phyloP scores from a whole-genome alignment of 2,329 filamentous ascomycete genomes.

The Periconia macrospinosa region DNA sequence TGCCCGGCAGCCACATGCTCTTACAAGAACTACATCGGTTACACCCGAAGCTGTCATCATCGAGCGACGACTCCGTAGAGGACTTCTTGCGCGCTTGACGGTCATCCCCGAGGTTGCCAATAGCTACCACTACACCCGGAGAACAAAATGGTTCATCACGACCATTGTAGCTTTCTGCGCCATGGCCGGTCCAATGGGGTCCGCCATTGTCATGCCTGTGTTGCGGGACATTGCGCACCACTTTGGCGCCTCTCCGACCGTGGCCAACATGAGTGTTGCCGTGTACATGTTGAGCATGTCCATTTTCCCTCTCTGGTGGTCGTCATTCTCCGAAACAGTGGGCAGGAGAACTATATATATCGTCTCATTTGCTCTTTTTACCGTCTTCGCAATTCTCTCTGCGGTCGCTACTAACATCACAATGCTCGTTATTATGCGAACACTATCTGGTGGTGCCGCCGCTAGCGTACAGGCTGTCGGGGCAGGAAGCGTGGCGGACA shows the following conservation, averaged over 20 bases:
- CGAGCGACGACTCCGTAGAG: slow-evolving; percentile 62
- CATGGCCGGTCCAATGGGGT: slow-evolving; percentile 79
- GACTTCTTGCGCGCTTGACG: slow-evolving; percentile 70
- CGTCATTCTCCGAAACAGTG: slow-evolving; percentile 32
- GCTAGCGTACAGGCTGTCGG: slow-evolving; percentile 37
- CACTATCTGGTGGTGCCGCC: slow-evolving; percentile 34
- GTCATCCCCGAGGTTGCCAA: slow-evolving; percentile 78
- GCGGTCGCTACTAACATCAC: slow-evolving; percentile 33
- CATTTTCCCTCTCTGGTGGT: slow-evolving; percentile 46
- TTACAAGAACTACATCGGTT: slow-evolving; percentile 35
- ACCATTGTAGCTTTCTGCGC: slow-evolving; percentile 75
- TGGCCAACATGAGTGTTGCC: slow-evolving; percentile 45
- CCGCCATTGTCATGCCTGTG: slow-evolving; percentile 73
- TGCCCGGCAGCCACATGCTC: slow-evolving; percentile 14
- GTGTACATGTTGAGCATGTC: slow-evolving; percentile 47
- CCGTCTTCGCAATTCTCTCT: slow-evolving; percentile 27
- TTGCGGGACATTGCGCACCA: slow-evolving; percentile 37
- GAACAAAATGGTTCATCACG: slow-evolving; percentile 84
- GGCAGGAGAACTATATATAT: slow-evolving; percentile 37
- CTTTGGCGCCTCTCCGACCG: slow-evolving; percentile 33
- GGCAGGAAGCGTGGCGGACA: slow-evolving; percentile 36
- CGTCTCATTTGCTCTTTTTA: slow-evolving; percentile 31
- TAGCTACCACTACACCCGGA: slow-evolving; percentile 71
- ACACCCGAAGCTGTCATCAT: slow-evolving; percentile 50
- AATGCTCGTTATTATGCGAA: slow-evolving; percentile 36